phyloP scores from a whole-genome alignment of 2,329 filamentous ascomycete species.

The Colletotrichum horii region DNA sequence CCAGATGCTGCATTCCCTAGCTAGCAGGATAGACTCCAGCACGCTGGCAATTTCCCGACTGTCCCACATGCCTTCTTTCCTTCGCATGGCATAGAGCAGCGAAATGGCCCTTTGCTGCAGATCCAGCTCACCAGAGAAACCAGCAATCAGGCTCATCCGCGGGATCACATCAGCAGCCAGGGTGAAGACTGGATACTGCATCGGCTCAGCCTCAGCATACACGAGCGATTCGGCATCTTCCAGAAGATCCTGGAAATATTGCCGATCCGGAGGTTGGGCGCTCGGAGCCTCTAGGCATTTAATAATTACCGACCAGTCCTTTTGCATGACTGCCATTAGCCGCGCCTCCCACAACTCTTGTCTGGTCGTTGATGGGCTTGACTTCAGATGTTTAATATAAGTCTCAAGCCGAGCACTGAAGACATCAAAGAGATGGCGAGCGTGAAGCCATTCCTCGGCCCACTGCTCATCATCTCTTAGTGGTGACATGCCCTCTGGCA shows the following conservation, averaged over 20 bases:
- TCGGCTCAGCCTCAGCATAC: not conserved
- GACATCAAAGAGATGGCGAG: not conserved
- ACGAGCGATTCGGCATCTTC: not conserved
- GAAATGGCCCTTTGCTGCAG: conserved; percentile 1
- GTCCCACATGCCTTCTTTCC: conserved; percentile 26
- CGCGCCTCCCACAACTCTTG: not conserved
- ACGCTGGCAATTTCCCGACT: conserved; percentile 22
- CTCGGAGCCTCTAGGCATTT: not conserved
- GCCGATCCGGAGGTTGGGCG: not conserved
- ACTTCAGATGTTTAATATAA: not conserved
- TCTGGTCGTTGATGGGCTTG: not conserved
- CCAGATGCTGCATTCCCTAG: not conserved
- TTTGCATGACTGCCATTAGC: not conserved
- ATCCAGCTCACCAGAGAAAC: not conserved
- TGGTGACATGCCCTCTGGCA: not conserved
- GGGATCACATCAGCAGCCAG: conserved; percentile 4
- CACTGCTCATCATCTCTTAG: not conserved
- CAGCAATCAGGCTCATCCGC: not conserved
- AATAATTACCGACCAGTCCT: not conserved
- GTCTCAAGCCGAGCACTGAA: not conserved
- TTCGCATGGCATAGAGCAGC: conserved; percentile 19
- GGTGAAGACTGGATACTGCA: not conserved
- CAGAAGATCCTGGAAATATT: not conserved
- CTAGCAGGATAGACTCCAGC: not conserved
- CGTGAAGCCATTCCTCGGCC: not conserved